A percentile compares a stretch with the other conserved stretches of the same genome.
phyloP scores from a whole-genome alignment of 805 yeast genomes.

The Candida nanaspora region DNA sequence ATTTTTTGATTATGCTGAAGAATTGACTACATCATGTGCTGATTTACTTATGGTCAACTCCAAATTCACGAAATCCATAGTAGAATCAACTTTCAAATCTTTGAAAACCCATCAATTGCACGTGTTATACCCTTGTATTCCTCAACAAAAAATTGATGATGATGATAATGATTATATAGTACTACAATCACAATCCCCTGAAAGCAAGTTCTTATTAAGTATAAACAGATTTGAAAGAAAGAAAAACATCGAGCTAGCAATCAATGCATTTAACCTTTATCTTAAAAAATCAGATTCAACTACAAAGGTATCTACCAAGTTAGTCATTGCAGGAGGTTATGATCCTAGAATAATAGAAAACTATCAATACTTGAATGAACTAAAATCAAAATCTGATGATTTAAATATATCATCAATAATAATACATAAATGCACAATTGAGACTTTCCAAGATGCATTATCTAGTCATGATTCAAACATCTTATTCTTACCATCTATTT shows the following conservation, averaged over 20 bases:
- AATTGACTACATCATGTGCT: constrained; percentile 66
- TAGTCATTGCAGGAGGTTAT: constrained; percentile 88
- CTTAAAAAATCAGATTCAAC: constrained; percentile 20
- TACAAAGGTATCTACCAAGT: too few species aligned
- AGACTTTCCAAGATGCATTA: background rate
- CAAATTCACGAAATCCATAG: constrained; percentile 67
- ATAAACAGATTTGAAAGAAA: constrained; percentile 86
- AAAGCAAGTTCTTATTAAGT: constrained; percentile 47
- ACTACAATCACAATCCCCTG: constrained; percentile 5
- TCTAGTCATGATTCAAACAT: constrained; percentile 30
- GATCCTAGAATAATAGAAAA: constrained; percentile 74
- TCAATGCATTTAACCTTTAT: constrained; percentile 53
- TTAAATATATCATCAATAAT: constrained; percentile 31
- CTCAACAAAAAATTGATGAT: constrained; percentile 28
- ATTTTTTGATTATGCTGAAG: constrained; percentile 83
- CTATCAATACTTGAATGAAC: constrained; percentile 57
- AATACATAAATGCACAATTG: background rate
- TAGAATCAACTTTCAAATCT: constrained; percentile 51
- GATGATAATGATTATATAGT: constrained; percentile 1
- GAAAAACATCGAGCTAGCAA: constrained; percentile 75
- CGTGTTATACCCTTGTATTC: constrained; percentile 78
- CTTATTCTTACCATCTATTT: constrained; percentile 75
- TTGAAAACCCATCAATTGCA: constrained; percentile 35
- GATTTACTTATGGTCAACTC: constrained; percentile 87
- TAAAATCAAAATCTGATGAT: constrained; percentile 41